Evolutionary conservation across 352 stramenopile species (phyloP), one percentile per base, ranked within the genome.

Genomic region (Globisporangium barbulae): DNA sequence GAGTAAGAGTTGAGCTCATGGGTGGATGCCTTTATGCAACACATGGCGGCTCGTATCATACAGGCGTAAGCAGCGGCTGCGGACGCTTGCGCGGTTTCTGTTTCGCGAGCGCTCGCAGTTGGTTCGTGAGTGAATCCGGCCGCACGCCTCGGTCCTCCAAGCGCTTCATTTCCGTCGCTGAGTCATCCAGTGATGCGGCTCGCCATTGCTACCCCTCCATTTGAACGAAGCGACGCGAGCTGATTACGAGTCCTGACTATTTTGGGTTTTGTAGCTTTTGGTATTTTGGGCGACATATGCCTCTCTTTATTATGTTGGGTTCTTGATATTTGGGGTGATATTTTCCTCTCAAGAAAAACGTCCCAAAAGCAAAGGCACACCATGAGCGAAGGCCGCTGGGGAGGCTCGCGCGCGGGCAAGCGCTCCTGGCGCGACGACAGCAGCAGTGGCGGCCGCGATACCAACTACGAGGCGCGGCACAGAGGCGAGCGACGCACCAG

Each of bases 51-150:
- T 49, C 13, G 13, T 19, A 45, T 39, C 19, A 13, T 25, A 83
- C 63, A 10, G 72, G 72, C 37, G 70, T 59, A 6, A 83, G 65
- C 17, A 54, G 39, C 4, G 53, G 47, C 47, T 52, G 45, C 2
- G 41, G 42, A 2, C 71, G 67, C 42, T 69, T 76, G 44, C 67
- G 53, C 1, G 61, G 59, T 33, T 72, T 69, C 56, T 78, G 74
- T 61, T 74, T 85, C 30, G 53, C 63, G 37, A 78, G 62, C 10
- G 61, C 49, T 5, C 76, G 74, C 45, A 85, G 47, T 28, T 79
- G 74, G 60, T 64, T 76, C 31, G 76, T 85, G 41, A 80, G 58
- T 21, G 76, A 85, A 30, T 85, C 74, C 0, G 53, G 58, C 1
- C 74, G 76, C n/a, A 85, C 72, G 21, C 68, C 63, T 19, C 76